Evolutionary conservation across 73 alveolate species (phyloP).

Genomic region (Paramecium primaurelia): DNA sequence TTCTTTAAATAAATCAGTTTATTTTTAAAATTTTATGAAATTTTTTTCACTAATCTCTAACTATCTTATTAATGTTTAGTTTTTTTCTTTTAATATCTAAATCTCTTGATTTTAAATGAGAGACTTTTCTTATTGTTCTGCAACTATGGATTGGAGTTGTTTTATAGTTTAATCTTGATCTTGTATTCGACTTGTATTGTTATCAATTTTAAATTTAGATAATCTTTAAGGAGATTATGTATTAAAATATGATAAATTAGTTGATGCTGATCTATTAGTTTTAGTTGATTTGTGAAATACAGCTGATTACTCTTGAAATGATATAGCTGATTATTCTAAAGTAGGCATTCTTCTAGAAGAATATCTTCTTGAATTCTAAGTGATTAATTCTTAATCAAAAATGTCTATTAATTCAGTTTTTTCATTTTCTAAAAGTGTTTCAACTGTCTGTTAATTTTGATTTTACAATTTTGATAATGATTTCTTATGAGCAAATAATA

Average conservation of each 20-base stretch:
- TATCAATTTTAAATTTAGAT: neutral
- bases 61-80: neutral
- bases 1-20: constrained; percentile 44
- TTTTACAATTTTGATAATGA: neutral
- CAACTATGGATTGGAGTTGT: neutral
- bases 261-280: constrained; percentile 48
- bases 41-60: neutral
- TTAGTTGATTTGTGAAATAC: constrained; percentile 19
- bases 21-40: neutral
- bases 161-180: neutral
- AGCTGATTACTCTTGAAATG: constrained; percentile 41
- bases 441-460: constrained; percentile 34
- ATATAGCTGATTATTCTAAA: constrained; percentile 13
- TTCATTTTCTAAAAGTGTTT: neutral
- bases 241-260: constrained; percentile 6
- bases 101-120: neutral
- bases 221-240: constrained; percentile 20
- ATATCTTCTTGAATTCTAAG: neutral
- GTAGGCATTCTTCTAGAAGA: constrained; percentile 35
- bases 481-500: neutral
- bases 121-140: neutral
- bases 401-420: neutral
- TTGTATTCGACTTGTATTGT: neutral
- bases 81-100: neutral
- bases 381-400: neutral